Base-by-base conservation (phyloP, 768 basidiomycete species). In the Phylloporus rhodoxanthus region DNA sequence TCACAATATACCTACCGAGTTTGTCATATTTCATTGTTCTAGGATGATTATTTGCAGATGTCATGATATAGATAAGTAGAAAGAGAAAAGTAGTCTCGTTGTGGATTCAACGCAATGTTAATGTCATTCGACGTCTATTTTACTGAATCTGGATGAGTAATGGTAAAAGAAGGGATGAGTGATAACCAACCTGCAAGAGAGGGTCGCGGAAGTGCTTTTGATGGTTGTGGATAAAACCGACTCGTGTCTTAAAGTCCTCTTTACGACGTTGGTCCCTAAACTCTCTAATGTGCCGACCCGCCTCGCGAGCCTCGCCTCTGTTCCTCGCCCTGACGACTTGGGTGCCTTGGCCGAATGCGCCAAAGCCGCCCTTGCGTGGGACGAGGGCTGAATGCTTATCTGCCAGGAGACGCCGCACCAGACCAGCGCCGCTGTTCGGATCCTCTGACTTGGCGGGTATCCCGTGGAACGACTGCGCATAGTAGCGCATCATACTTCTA, bases 281-380 rank as follows among this genome's bases (percentile, higher is more conserved):
- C 61, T 92, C 87, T 47, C 82, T 75, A 1, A 90, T 78, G 68
- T 94, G 90, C 40, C 90, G 78, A 13, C 85, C 91, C 19, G 95
- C 95, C 67, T 97, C 87, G 56, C 80, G 79, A 13, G 96, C 96
- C 71, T 98, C 95, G 2, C 96, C 96, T n/a, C 77, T 78, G 71
- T 98, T 98, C 45, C 91, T 77, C 19, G 92, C 95, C 65, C 85
- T 90, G 53, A 97, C 79, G 9, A 93, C 86, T 28, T 91, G 80
- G 8, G 79, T 84, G 1, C 91, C 92, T 9, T 70, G 70, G 2
- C 94, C 94, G 60, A 76, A 93, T 2, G 90, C 91, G 21, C 94
- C 93, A 53, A 82, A 91, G 1, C 89, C 93, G 32, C 90, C 93
- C 57, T 76, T 85, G 11, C 81, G 72, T 0, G 95, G 91, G 2